phyloP scores from a whole-genome alignment of 1,284 basidiomycete genomes.

The Cronartium quercuum region DNA sequence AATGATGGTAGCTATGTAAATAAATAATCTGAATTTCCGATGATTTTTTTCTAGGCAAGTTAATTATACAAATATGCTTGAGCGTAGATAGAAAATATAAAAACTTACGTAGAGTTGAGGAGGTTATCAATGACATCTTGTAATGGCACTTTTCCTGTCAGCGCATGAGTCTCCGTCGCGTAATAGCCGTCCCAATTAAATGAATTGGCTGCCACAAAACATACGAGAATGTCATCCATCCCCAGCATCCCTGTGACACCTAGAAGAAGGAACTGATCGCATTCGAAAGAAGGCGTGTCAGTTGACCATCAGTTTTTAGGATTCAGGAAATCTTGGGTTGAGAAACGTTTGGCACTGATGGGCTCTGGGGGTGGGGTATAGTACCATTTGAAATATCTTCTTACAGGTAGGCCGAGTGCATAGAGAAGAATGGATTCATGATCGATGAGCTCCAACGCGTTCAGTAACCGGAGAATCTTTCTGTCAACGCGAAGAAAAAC shows the following conservation, averaged over 20 bases:
- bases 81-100: neutral
- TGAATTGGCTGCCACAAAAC: conserved; percentile 50
- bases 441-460: conserved; percentile 49
- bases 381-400: neutral
- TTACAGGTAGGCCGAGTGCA: conserved; percentile 49
- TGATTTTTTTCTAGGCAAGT: too few species aligned
- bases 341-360: neutral
- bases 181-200: conserved; percentile 52
- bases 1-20: conserved; percentile 52
- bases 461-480: conserved; percentile 50
- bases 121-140: conserved; percentile 57
- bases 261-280: conserved; percentile 48
- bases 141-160: conserved; percentile 53
- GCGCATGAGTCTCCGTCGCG: conserved; percentile 48
- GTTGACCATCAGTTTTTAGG: neutral
- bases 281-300: neutral
- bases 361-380: too few species aligned
- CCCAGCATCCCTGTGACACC: conserved; percentile 51
- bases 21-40: conserved; percentile 44
- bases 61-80: neutral
- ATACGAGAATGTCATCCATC: conserved; percentile 51
- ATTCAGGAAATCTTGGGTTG: neutral
- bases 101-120: conserved; percentile 50
- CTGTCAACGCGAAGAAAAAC: conserved; percentile 27
- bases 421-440: conserved; percentile 48